Evolutionary conservation across 2,329 filamentous ascomycete species (phyloP).

Genomic region (Nothopassalora personata): DNA sequence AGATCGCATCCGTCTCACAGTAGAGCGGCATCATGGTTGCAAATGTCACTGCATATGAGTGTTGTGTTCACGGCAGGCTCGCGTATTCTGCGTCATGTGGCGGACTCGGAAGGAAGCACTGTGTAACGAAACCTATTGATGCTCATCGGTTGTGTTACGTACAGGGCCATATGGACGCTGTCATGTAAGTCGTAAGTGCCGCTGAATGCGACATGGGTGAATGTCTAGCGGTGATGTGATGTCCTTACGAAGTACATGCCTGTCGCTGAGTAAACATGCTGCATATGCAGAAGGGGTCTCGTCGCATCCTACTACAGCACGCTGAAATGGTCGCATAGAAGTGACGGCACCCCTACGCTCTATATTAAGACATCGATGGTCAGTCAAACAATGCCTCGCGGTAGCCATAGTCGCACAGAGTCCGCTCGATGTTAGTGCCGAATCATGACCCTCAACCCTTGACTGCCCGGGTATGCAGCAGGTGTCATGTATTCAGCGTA

Average conservation of each 20-base stretch:
- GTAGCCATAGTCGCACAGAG: neutral
- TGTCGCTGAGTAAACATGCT: no score
- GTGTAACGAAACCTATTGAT: neutral
- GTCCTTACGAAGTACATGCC: no score
- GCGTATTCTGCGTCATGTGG: no score
- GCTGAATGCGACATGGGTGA: no score
- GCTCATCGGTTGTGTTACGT: neutral
- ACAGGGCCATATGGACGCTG: neutral
- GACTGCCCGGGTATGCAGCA: conserved; percentile 2
- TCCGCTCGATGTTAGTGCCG: neutral
- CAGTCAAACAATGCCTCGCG: no score
- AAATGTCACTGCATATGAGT: neutral
- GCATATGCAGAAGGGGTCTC: no score
- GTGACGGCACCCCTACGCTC: no score
- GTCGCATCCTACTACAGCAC: no score
- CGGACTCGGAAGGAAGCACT: neutral
- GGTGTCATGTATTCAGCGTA: conserved; percentile 12
- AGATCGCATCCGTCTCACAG: neutral
- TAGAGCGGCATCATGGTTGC: neutral
- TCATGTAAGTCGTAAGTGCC: neutral
- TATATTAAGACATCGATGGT: no score
- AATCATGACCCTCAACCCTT: conserved; percentile 7
- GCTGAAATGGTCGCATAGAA: no score
- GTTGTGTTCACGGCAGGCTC: neutral
- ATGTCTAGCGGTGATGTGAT: no score